Evolutionary conservation across 139 green algal genomes (phyloP).

Genomic region (Picochlorum sp.): DNA sequence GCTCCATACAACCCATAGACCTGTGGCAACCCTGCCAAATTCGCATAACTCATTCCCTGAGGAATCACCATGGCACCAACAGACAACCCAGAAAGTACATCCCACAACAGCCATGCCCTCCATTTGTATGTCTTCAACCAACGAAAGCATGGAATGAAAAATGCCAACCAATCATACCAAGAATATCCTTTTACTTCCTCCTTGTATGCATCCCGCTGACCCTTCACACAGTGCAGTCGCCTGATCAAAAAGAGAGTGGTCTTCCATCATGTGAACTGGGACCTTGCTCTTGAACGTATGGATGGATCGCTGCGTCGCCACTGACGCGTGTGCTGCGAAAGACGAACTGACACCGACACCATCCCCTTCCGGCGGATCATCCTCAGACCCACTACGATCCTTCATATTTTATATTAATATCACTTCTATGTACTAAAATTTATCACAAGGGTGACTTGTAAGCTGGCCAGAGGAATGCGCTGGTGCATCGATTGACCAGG

Average conservation of each 20-base stretch:
- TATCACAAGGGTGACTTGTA: too few relatives aligned
- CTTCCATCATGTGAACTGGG: constrained; percentile 7
- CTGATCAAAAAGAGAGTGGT: constrained; percentile 15
- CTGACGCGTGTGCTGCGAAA: not conserved
- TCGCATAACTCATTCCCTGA: constrained; percentile 58
- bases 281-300: not conserved
- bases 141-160: constrained; percentile 43
- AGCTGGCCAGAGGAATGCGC: too few relatives aligned
- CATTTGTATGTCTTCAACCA: constrained; percentile 57
- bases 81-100: constrained; percentile 59
- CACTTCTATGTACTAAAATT: too few relatives aligned
- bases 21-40: constrained; percentile 52
- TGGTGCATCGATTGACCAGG: too few relatives aligned
- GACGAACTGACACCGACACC: not conserved
- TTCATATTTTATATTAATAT: too few relatives aligned
- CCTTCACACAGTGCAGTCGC: not conserved
- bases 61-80: constrained; percentile 73
- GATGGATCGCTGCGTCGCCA: not conserved
- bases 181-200: constrained; percentile 20
- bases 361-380: not conserved
- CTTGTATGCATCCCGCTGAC: constrained; percentile 2
- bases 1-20: constrained; percentile 83
- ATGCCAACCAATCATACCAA: constrained; percentile 19
- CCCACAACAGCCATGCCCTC: constrained; percentile 26
- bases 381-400: too few relatives aligned